Percentiles rank a stretch among this genome's conserved stretches.
phyloP scores from a whole-genome alignment of 495 filamentous ascomycete genomes.

The Aspergillus egyptiacus region DNA sequence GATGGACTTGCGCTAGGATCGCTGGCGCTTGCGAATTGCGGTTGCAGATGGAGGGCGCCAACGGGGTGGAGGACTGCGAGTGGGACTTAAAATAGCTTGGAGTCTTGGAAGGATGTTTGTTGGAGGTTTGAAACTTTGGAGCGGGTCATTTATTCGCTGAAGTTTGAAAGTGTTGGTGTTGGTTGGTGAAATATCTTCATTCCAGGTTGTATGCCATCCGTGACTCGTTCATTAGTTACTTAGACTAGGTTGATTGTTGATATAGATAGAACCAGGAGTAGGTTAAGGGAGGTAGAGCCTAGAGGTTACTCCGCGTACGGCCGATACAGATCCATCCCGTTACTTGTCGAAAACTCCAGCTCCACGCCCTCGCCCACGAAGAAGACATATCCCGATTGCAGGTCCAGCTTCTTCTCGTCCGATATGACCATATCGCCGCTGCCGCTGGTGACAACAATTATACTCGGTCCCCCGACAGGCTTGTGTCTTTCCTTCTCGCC shows the following conservation, averaged over 20 bases:
- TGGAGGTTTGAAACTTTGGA: background rate
- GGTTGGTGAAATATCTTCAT: too few species aligned
- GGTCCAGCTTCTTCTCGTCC: conserved; percentile 37
- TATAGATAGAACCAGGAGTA: too few species aligned
- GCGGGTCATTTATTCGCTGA: background rate
- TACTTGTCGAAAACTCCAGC: conserved; percentile 54
- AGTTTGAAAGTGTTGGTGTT: background rate
- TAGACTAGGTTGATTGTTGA: too few species aligned
- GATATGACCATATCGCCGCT: conserved; percentile 47
- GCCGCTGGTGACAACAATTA: conserved; percentile 61
- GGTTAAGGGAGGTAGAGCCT: too few species aligned
- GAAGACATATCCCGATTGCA: conserved; percentile 59
- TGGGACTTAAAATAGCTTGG: conserved; percentile 3
- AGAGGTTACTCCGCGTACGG: conserved; percentile 50
- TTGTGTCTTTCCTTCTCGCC: conserved; percentile 55
- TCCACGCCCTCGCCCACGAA: conserved; percentile 60
- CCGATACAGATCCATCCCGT: conserved; percentile 50
- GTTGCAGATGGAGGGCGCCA: background rate
- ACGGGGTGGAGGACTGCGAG: background rate
- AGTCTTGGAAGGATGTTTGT: too few species aligned
- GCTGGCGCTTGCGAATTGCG: background rate
- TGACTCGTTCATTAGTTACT: too few species aligned
- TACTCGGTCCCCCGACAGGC: conserved; percentile 55
- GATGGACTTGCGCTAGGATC: background rate
- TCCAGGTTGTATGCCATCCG: too few species aligned